A percentile compares a stretch with the other conserved stretches of the same genome.
These are phyloP conservation scores for Chrysoporthe austroafricana DNA, from an alignment of 2,329 filamentous ascomycete species.

Conservation along the genomic window DNA sequence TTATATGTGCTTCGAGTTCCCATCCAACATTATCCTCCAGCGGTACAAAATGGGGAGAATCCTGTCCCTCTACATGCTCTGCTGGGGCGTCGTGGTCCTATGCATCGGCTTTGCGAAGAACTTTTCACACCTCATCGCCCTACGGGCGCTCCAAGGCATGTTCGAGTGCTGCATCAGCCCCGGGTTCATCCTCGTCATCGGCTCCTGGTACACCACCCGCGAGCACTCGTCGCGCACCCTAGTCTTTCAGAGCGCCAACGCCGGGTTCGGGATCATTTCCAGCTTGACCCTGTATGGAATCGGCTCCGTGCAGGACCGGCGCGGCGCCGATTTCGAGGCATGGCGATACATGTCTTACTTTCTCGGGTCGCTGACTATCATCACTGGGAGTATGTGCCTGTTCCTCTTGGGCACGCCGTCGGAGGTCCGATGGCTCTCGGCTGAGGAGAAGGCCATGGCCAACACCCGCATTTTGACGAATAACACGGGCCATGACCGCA, in stretches of 20 bases:
- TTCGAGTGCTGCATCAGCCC: conserved; percentile 46
- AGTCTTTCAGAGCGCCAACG: conserved; percentile 44
- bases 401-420: conserved; percentile 43
- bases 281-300: conserved; percentile 43
- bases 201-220: conserved; percentile 43
- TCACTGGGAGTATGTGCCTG: conserved; percentile 39
- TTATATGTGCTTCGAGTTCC: conserved; percentile 40
- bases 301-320: conserved; percentile 36
- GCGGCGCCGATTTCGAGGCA: conserved; percentile 37
- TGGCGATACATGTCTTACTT: conserved; percentile 47
- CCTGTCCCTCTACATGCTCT: conserved; percentile 36
- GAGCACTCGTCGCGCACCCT: conserved; percentile 43
- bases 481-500: conserved; percentile 43
- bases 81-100: conserved; percentile 41
- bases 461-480: conserved; percentile 42
- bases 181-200: conserved; percentile 44
- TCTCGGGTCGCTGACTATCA: conserved; percentile 40
- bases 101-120: conserved; percentile 43
- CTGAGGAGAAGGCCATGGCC: conserved; percentile 42
- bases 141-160: conserved; percentile 43
- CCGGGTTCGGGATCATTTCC: conserved; percentile 43
- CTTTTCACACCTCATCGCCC: conserved; percentile 41
- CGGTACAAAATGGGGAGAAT: conserved; percentile 34
- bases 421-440: conserved; percentile 42
- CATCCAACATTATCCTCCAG: conserved; percentile 38